phyloP scores from a whole-genome alignment of 2,329 filamentous ascomycete genomes.

The Myriosclerotinia duriaeana region DNA sequence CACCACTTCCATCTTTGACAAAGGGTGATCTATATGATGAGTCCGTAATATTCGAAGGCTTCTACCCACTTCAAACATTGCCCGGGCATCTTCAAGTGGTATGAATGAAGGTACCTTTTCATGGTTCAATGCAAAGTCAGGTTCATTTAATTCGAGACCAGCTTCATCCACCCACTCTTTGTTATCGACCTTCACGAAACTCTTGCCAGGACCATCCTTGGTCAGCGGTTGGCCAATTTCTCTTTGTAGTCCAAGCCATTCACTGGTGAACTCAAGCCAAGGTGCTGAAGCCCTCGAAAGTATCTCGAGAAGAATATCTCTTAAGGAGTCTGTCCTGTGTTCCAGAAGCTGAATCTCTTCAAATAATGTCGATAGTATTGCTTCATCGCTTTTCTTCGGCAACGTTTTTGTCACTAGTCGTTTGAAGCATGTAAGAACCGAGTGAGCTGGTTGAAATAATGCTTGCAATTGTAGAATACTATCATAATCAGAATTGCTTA shows the following conservation, averaged over 20 bases:
- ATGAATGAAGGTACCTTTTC: constrained; percentile 71
- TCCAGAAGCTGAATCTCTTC: constrained; percentile 62
- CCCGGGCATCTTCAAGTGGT: constrained; percentile 63
- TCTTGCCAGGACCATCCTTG: constrained; percentile 49
- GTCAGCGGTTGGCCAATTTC: constrained; percentile 57
- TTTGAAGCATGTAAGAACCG: constrained; percentile 39
- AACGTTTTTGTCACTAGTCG: constrained; percentile 36
- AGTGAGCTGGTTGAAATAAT: constrained; percentile 38
- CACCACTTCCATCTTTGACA: constrained; percentile 55
- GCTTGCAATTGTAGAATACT: constrained; percentile 41
- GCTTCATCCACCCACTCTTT: constrained; percentile 58
- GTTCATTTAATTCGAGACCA: constrained; percentile 55
- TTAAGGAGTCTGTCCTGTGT: constrained; percentile 60
- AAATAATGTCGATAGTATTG: constrained; percentile 61
- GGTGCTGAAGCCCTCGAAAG: constrained; percentile 61
- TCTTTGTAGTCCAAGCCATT: constrained; percentile 70
- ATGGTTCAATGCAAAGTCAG: constrained; percentile 63
- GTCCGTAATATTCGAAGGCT: constrained; percentile 71
- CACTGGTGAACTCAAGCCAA: constrained; percentile 66
- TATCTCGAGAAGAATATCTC: constrained; percentile 65
- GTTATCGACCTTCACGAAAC: constrained; percentile 61
- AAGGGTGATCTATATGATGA: constrained; percentile 69
- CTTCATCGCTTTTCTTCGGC: constrained; percentile 53
- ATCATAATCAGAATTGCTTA: constrained; percentile 30
- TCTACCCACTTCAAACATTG: constrained; percentile 76